Evolutionary conservation across 2,329 filamentous ascomycete genomes (phyloP), one percentile per base, ranked within the genome.

Genomic region (Aspergillus udagawae): DNA sequence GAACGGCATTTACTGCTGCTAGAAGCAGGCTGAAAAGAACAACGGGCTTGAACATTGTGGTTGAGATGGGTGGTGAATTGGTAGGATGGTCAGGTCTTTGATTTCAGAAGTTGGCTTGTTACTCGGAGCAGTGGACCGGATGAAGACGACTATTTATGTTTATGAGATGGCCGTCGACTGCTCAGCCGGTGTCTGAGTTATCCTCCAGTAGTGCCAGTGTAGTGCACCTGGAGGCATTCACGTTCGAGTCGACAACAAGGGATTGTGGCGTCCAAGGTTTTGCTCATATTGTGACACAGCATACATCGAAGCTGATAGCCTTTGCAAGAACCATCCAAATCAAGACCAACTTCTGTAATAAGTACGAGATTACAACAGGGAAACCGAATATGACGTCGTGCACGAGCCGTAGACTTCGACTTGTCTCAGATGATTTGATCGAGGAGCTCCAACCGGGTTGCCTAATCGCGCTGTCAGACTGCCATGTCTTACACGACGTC

Each of bases 11-110:
- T 6, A 50, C 52, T 20, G 49, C 20, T 0, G 58, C 51, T 35
- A 60, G 29, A 10, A 60, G 50, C 3, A 59, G 17, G 8, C 44
- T 17, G 23, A 60, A 5, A 25, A 56, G n/a, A 9, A 42, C 21
- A 12, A 58, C 32, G 10, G 51, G 21, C 10, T 53, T 59, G 28
- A 53, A 20, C 52, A 59, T 57, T 44, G 52, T 59, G 49, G 55
- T 48, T 4, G 23, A 4, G 29, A 20, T 27, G 32, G 42, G 29
- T 41, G 12, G 25, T n/a, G 21, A 25, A 10, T 14, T 23, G 21
- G 44, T 47, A 20, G 41, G 21, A 12, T 4, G 3, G 41, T 9
- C 12, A 17, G 32, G 32, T 7, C 5, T 32, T 38, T n/a, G 41
- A 12, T 2, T 20, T 21, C 7, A 20, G n/a, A 44, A 21, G 8